A percentile compares a stretch with the other conserved stretches of the same genome.
These are phyloP conservation scores for Spatholobus suberectus DNA, from an alignment of 306 rosid genomes.

Conservation along the genomic window DNA sequence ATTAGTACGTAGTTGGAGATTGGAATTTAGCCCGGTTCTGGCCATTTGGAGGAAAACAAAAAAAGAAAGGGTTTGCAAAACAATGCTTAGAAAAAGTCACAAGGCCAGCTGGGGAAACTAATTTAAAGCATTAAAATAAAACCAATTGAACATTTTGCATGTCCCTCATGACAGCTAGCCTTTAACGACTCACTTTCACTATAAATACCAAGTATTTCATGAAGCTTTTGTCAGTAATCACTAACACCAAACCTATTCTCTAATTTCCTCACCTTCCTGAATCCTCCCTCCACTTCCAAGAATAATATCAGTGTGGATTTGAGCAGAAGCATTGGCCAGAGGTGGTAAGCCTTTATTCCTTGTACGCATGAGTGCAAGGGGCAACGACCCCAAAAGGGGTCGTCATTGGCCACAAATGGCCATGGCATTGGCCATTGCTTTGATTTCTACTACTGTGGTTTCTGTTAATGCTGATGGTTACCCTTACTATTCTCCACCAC, in stretches of 20 bases:
- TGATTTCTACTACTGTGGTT: conserved; percentile 62
- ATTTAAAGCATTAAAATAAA: conserved; percentile 39
- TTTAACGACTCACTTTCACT: conserved; percentile 60
- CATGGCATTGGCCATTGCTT: conserved; percentile 61
- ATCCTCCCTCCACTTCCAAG: conserved; percentile 12
- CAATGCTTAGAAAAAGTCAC: too few species aligned
- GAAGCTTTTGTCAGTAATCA: conserved; percentile 46
- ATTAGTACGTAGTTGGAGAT: conserved; percentile 48
- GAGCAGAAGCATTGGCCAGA: conserved; percentile 47
- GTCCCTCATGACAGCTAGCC: conserved; percentile 70
- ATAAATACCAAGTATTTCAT: conserved; percentile 52
- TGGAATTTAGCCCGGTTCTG: conserved; percentile 37
- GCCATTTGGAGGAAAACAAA: conserved; percentile 44
- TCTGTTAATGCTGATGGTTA: conserved; percentile 79
- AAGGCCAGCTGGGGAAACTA: conserved; percentile 61
- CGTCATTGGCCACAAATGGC: conserved; percentile 71
- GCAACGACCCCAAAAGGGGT: conserved; percentile 78
- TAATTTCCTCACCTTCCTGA: not conserved
- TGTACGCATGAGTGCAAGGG: conserved; percentile 58
- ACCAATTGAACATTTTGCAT: conserved; percentile 47
- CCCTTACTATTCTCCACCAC: conserved; percentile 76
- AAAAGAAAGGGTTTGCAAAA: not conserved
- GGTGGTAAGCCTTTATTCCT: conserved; percentile 21
- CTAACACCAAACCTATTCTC: conserved; percentile 23
- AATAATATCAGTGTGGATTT: conserved; percentile 37